These are phyloP conservation scores for Saccharomyces hybrid DNA, from an alignment of 1,139 yeast species.

Conservation along the genomic window DNA sequence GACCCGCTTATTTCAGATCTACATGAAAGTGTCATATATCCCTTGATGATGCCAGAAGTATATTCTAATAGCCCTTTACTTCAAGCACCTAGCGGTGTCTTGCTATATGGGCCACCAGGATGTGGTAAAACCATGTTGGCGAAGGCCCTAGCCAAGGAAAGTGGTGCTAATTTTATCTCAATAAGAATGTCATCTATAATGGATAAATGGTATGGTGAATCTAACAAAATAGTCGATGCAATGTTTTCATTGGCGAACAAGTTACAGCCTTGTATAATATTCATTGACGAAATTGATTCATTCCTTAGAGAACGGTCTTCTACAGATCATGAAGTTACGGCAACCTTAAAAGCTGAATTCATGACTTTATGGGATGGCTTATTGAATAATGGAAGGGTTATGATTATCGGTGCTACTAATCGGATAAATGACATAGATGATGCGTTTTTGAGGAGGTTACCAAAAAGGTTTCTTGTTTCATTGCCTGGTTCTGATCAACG, in stretches of 20 bases:
- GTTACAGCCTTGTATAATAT: constrained; percentile 88
- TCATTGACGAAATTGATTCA: constrained; percentile 94
- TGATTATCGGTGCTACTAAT: constrained; percentile 93
- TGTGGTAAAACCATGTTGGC: constrained; percentile 98
- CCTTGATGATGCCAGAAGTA: constrained; percentile 54
- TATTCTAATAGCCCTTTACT: constrained; percentile 40
- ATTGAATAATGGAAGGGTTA: constrained; percentile 60
- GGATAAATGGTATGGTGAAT: constrained; percentile 98
- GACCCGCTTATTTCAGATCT: constrained; percentile 75
- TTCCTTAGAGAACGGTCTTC: constrained; percentile 81
- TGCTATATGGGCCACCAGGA: constrained; percentile 94
- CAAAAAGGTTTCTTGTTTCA: constrained; percentile 76
- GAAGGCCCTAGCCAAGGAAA: constrained; percentile 86
- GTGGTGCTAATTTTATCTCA: constrained; percentile 86
- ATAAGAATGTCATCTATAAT: constrained; percentile 89
- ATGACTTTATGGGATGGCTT: constrained; percentile 98
- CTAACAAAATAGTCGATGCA: constrained; percentile 90
- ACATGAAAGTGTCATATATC: constrained; percentile 80
- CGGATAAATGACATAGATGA: constrained; percentile 85
- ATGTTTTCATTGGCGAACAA: constrained; percentile 84
- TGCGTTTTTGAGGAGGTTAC: constrained; percentile 88
- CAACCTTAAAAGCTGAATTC: constrained; percentile 90
- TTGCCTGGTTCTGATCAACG: constrained; percentile 70
- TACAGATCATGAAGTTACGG: constrained; percentile 90
- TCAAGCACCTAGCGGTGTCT: constrained; percentile 90